Evolutionary conservation across 495 filamentous ascomycete species (phyloP).

Genomic region (Pseudoneurospora amorphoporcata): DNA sequence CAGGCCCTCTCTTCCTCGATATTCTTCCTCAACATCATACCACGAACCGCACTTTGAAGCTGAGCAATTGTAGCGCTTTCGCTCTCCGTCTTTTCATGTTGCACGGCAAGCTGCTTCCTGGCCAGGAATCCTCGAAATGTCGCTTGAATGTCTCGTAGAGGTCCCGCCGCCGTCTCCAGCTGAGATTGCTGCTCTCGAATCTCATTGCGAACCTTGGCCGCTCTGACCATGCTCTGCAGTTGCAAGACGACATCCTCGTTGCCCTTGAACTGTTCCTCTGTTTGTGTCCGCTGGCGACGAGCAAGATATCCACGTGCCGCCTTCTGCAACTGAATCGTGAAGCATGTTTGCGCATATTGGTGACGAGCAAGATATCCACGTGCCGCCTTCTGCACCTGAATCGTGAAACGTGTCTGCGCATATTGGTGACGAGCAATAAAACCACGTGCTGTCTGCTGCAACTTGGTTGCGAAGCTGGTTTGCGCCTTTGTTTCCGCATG

Average conservation of each 20-base stretch:
- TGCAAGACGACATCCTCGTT: slow-evolving; percentile 61
- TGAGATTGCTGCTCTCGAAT: slow-evolving; percentile 52
- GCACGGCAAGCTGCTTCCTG: slow-evolving; percentile 38
- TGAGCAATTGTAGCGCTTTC: slow-evolving; percentile 33
- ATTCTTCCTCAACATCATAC: slow-evolving; percentile 34
- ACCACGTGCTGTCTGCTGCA: slow-evolving; percentile 73
- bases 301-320: slow-evolving; percentile 68
- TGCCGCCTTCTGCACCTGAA: slow-evolving; percentile 64
- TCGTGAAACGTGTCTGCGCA: slow-evolving; percentile 45
- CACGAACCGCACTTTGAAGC: slow-evolving; percentile 45
- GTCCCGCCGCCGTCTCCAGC: slow-evolving; percentile 46
- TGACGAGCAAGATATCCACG: slow-evolving; percentile 71
- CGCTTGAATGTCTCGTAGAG: slow-evolving; percentile 61
- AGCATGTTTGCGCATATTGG: slow-evolving; percentile 39
- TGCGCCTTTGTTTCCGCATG: slow-evolving; percentile 49
- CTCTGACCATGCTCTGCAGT: slow-evolving; percentile 79
- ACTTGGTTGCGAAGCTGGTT: slow-evolving; percentile 51
- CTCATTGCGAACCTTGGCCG: slow-evolving; percentile 59
- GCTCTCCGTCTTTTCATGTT: slow-evolving; percentile 43
- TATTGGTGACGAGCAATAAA: slow-evolving; percentile 62
- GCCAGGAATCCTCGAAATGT: slow-evolving; percentile 49
- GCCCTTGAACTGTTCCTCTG: slow-evolving; percentile 57
- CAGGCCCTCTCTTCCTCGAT: slow-evolving; percentile 27
- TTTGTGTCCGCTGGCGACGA: slow-evolving; percentile 49
- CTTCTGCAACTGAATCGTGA: slow-evolving; percentile 69